phyloP scores from a whole-genome alignment of 2,329 filamentous ascomycete genomes.

The Colletotrichum camelliae region DNA sequence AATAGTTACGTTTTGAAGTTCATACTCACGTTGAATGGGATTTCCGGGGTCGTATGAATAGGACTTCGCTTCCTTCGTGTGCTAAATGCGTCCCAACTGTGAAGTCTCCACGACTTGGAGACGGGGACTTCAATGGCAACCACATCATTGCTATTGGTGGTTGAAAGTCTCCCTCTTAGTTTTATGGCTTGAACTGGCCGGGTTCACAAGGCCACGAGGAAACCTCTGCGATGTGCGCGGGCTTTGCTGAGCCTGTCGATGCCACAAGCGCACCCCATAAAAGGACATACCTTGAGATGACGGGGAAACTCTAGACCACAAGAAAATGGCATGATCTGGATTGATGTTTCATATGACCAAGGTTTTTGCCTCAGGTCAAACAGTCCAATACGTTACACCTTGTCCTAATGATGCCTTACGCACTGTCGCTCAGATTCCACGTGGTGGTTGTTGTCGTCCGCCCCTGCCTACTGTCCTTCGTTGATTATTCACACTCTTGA shows the following conservation, averaged over 20 bases:
- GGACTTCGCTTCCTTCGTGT: background rate
- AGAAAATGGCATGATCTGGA: too few species aligned
- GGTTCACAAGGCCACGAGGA: background rate
- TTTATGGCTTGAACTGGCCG: fast-evolving
- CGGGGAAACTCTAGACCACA: background rate
- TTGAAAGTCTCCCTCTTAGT: too few species aligned
- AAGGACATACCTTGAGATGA: background rate
- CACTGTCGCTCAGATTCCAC: too few species aligned
- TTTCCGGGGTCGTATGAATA: fast-evolving
- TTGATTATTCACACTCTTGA: fast-evolving
- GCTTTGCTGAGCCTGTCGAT: background rate
- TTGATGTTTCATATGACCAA: too few species aligned
- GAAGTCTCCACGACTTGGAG: background rate
- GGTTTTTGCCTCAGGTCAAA: background rate
- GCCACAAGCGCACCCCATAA: background rate
- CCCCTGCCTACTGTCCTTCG: background rate
- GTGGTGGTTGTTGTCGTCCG: too few species aligned
- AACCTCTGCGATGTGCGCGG: background rate
- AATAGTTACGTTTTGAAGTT: fast-evolving
- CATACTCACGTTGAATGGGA: fast-evolving
- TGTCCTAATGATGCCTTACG: background rate
- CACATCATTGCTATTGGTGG: too few species aligned
- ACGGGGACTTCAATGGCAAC: fast-evolving
- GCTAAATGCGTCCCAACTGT: background rate
- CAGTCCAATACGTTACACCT: background rate